phyloP scores from a whole-genome alignment of 164 flowering plant species.

The Dillenia turbinata region DNA sequence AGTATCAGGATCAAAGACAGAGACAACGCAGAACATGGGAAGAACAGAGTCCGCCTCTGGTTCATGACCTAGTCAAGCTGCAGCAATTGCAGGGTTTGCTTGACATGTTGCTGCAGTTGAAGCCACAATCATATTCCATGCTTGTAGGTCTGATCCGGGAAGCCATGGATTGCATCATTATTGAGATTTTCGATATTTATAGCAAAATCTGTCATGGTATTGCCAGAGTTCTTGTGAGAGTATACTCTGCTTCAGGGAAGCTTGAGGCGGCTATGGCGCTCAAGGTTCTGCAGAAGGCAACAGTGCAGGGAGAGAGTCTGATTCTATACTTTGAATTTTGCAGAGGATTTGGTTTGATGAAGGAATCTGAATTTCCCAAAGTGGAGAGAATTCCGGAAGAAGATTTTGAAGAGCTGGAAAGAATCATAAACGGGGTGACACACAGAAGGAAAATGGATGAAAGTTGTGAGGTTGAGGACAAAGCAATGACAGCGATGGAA shows the following conservation, averaged over 20 bases:
- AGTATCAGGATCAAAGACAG: slow-evolving; percentile 3
- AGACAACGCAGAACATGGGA: background rate
- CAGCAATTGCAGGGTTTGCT: slow-evolving; percentile 50
- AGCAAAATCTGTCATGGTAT: slow-evolving; percentile 53
- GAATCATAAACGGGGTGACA: slow-evolving; percentile 34
- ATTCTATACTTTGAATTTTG: slow-evolving; percentile 51
- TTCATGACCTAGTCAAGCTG: slow-evolving; percentile 29
- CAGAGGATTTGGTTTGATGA: slow-evolving; percentile 43
- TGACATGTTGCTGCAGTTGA: slow-evolving; percentile 54
- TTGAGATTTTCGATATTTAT: slow-evolving; percentile 72
- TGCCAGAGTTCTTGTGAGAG: slow-evolving; percentile 34
- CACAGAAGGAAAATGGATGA: slow-evolving; percentile 1
- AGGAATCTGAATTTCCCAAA: slow-evolving; percentile 43
- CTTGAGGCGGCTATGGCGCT: slow-evolving; percentile 55
- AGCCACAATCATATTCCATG: slow-evolving; percentile 28
- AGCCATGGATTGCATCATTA: slow-evolving; percentile 65
- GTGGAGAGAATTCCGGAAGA: slow-evolving; percentile 54
- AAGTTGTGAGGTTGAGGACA: background rate
- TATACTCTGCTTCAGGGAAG: slow-evolving; percentile 30
- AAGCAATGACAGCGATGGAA: slow-evolving; percentile 4
- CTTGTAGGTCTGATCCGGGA: slow-evolving; percentile 37
- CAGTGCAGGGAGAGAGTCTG: slow-evolving; percentile 45
- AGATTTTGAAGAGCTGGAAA: slow-evolving; percentile 56
- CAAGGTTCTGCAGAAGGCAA: slow-evolving; percentile 44
- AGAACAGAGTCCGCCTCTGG: slow-evolving; percentile 4